A percentile compares a stretch with the other conserved stretches of the same genome.
Conservation (phyloP, 768 basidiomycete species). For the Tricholoma hemisulphureum region DNA sequence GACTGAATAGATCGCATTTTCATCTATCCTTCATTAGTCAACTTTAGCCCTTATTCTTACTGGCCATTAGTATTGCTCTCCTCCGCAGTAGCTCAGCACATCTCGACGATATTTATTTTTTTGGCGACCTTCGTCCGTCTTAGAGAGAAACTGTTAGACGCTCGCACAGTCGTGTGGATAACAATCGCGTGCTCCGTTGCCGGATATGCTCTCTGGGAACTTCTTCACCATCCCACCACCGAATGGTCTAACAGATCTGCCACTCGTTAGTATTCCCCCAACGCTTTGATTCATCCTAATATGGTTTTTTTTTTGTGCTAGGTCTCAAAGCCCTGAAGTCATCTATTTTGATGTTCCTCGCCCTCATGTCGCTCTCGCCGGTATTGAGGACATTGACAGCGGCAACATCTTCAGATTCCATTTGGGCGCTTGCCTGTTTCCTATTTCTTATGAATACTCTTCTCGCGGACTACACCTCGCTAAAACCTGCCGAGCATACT, state of each 20-base stretch:
- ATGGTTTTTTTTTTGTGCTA: constrained; percentile 25
- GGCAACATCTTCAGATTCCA: constrained; percentile 94
- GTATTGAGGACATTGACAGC: constrained; percentile 90
- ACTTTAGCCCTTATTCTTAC: constrained; percentile 78
- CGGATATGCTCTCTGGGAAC: constrained; percentile 65
- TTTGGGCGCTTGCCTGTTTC: constrained; percentile 90
- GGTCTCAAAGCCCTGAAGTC: constrained; percentile 76
- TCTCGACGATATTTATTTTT: constrained; percentile 79
- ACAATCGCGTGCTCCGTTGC: constrained; percentile 58
- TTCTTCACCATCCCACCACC: constrained; percentile 37
- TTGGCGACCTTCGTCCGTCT: constrained; percentile 76
- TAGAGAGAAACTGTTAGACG: constrained; percentile 61
- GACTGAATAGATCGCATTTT: constrained; percentile 10
- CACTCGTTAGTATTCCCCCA: constrained; percentile 15
- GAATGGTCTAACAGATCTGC: constrained; percentile 10
- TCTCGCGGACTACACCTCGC: constrained; percentile 76
- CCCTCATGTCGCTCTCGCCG: constrained; percentile 87
- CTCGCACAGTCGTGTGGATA: constrained; percentile 64
- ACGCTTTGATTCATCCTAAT: not conserved
- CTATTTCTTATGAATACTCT: constrained; percentile 81
- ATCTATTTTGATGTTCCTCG: constrained; percentile 82
- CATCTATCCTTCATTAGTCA: constrained; percentile 46
- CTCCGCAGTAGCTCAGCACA: constrained; percentile 80
- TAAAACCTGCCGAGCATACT: constrained; percentile 39
- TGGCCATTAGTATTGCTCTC: constrained; percentile 68